Evolutionary conservation across 768 basidiomycete genomes (phyloP).

Genomic region (Scleroderma bovista): DNA sequence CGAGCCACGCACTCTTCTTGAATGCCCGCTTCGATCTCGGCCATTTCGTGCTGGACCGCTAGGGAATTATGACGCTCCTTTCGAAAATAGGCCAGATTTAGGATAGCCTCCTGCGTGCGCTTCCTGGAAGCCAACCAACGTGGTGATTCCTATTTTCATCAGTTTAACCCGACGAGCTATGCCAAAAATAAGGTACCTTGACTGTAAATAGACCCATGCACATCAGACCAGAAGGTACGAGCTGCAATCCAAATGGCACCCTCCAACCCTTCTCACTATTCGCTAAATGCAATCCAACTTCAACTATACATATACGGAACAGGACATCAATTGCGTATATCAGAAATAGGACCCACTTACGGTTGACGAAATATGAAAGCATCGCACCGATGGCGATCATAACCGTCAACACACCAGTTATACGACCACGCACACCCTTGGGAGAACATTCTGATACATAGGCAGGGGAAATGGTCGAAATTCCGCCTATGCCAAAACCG

Average conservation of each 20-base stretch:
- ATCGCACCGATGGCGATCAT: conserved; percentile 28
- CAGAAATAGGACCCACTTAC: background rate
- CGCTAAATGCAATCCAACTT: background rate
- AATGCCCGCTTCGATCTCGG: conserved; percentile 47
- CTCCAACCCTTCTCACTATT: conserved; percentile 33
- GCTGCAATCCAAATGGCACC: conserved; percentile 46
- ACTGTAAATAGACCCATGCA: conserved; percentile 11
- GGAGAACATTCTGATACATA: conserved; percentile 50
- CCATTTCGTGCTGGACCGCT: conserved; percentile 13
- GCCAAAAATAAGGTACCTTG: background rate
- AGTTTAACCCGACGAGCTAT: background rate
- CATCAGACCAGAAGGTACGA: conserved; percentile 48
- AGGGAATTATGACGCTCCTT: conserved; percentile 16
- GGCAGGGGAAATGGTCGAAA: conserved; percentile 43
- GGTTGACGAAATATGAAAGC: conserved; percentile 12
- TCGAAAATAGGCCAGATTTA: conserved; percentile 32
- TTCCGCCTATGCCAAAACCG: conserved; percentile 57
- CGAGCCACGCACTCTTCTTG: conserved; percentile 25
- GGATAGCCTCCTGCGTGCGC: conserved; percentile 36
- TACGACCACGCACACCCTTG: conserved; percentile 42
- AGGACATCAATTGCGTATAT: background rate
- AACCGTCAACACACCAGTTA: conserved; percentile 38
- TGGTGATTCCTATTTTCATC: conserved; percentile 42
- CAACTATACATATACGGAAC: background rate
- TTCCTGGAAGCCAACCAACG: conserved; percentile 49